A percentile compares a stretch with the other conserved stretches of the same genome.
Conservation (phyloP, 495 filamentous ascomycete genomes). For the Amphirosellinia nigrospora region DNA sequence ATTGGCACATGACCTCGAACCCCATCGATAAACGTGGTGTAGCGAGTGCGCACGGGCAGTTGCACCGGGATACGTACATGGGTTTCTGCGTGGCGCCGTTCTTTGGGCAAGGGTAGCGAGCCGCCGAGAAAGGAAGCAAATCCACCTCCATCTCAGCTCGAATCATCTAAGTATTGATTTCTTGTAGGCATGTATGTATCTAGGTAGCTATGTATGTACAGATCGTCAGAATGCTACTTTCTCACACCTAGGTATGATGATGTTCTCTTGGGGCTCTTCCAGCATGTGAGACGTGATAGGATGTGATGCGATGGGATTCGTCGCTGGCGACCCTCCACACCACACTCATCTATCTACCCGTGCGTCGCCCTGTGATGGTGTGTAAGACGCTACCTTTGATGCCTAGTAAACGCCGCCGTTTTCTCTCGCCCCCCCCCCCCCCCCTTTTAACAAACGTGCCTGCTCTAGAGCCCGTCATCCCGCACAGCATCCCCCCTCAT, state of each 20-base stretch:
- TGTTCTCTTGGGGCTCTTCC: background rate
- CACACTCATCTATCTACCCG: background rate
- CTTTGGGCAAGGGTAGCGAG: slow-evolving; percentile 3
- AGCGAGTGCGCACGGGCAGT: background rate
- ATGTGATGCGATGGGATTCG: slow-evolving; percentile 11
- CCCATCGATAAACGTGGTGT: background rate
- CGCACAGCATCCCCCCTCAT: background rate
- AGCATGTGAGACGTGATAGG: background rate
- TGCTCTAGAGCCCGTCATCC: slow-evolving; percentile 1
- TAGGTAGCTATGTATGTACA: background rate
- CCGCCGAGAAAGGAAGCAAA: background rate
- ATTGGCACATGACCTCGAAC: slow-evolving; percentile 8
- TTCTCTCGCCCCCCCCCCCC: slow-evolving; percentile 3
- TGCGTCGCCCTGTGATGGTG: background rate
- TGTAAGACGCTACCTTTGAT: slow-evolving; percentile 8
- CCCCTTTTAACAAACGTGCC: slow-evolving; percentile 5
- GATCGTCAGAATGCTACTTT: background rate
- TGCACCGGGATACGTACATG: background rate
- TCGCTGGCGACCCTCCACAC: background rate
- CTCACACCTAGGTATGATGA: slow-evolving; percentile 15
- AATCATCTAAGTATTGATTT: background rate
- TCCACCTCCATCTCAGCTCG: background rate
- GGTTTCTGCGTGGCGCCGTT: slow-evolving; percentile 4
- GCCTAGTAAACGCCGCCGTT: background rate
- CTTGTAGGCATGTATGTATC: too few relatives aligned